A percentile compares a stretch with the other conserved stretches of the same genome.
Conservation (phyloP, 352 stramenopile genomes). For the Phytophthora podocarpi region DNA sequence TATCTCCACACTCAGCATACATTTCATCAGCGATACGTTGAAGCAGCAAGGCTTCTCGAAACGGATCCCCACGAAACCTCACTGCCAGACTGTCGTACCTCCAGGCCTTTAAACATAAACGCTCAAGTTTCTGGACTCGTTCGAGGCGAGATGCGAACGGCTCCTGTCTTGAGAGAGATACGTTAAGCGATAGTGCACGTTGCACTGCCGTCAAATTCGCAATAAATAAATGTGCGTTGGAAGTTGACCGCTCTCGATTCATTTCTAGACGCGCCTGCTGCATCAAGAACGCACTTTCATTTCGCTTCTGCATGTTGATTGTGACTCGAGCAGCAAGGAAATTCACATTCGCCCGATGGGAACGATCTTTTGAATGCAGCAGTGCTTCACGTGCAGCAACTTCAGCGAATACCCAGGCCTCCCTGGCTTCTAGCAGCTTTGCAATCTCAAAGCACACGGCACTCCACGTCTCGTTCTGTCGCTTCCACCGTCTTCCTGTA, state of each 20-base stretch:
- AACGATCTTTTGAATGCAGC: constrained; percentile 30
- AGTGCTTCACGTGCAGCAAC: constrained; percentile 32
- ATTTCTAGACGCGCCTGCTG: constrained; percentile 42
- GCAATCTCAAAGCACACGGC: constrained; percentile 44
- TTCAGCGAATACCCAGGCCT: constrained; percentile 43
- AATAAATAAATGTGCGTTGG: constrained; percentile 8
- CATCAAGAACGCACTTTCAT: constrained; percentile 26
- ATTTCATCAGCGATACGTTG: constrained; percentile 58
- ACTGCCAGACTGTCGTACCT: constrained; percentile 48
- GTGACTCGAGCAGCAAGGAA: constrained; percentile 37
- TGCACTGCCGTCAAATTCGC: constrained; percentile 42
- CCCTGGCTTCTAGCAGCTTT: constrained; percentile 38
- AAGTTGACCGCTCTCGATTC: neutral
- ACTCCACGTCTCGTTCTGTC: constrained; percentile 50
- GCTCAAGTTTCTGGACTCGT: constrained; percentile 61
- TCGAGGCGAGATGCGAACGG: constrained; percentile 47
- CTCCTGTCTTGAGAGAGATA: constrained; percentile 40
- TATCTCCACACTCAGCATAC: constrained; percentile 46
- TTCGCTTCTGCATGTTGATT: constrained; percentile 25
- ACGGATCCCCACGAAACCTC: constrained; percentile 43
- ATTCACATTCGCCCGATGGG: constrained; percentile 26
- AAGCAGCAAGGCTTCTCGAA: constrained; percentile 60
- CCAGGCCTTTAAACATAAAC: constrained; percentile 69
- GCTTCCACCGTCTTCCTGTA: constrained; percentile 8
- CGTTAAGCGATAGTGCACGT: constrained; percentile 39